phyloP scores from a whole-genome alignment of 2,329 filamentous ascomycete species.

The Passalora sequoiae region DNA sequence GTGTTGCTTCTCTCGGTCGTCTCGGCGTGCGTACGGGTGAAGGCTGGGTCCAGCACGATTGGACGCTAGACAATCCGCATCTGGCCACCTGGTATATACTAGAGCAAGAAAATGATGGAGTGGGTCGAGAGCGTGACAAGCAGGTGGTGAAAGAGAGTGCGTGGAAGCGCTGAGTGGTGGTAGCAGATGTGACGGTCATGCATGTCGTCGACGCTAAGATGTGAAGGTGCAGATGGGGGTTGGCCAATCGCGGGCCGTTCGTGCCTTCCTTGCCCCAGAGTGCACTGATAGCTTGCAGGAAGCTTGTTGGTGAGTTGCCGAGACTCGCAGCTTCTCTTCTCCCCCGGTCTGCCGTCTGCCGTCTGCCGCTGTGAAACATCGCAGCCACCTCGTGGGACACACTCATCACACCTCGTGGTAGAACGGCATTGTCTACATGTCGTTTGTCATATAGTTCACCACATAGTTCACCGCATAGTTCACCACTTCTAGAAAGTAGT shows the following conservation, averaged over 20 bases:
- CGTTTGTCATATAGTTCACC: no score
- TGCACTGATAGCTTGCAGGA: no score
- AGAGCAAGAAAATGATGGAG: slow-evolving; percentile 11
- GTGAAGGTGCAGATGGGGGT: background rate
- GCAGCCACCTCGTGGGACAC: no score
- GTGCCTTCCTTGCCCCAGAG: background rate
- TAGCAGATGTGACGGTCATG: slow-evolving; percentile 10
- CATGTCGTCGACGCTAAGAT: slow-evolving; percentile 1
- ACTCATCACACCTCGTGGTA: slow-evolving; percentile 10
- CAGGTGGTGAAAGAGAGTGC: slow-evolving; percentile 6
- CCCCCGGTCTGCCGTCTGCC: no score
- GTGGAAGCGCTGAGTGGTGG: slow-evolving; percentile 18
- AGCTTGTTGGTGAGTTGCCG: slow-evolving; percentile 1
- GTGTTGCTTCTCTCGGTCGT: background rate
- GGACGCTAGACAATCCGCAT: slow-evolving; percentile 2
- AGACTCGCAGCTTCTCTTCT: no score
- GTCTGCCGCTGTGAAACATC: no score
- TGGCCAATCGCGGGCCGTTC: background rate
- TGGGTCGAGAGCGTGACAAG: slow-evolving; percentile 21
- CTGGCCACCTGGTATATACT: background rate
- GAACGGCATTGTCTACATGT: no score
- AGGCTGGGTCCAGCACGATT: slow-evolving; percentile 2
- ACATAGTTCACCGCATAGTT: no score
- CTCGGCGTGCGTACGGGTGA: background rate
- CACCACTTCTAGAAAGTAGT: no score